Base-by-base conservation (phyloP, 108 stramenopile species). In the Parmales sp. region DNA sequence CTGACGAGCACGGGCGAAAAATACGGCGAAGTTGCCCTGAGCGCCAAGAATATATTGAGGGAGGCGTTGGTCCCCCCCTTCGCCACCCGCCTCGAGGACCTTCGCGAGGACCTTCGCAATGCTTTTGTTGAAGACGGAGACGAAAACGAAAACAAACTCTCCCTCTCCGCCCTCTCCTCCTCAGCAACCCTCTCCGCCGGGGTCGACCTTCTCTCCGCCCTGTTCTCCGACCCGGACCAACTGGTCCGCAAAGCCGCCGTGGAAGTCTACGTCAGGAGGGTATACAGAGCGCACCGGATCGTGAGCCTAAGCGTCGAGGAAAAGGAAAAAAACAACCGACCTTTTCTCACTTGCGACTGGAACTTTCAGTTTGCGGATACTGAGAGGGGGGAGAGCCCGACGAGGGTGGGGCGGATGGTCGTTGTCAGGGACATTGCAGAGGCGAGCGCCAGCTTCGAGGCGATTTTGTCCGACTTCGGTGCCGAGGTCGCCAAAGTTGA, bases 261-360 rank as follows among this genome's bases (percentile, higher is more conserved):
- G 43, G 92, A 94, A 74, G 82, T 86, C 23, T 97, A 95, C 79
- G 76, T 92, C 54, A 89, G 93, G 34, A 92, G 96, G 64, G 88
- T 97, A 43, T 97, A 95, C 88, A 90, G 93, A 51, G 92, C 91
- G 25, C 90, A 97, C 81, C 76, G 81, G 45, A 82, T 94, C 25
- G 76, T 83, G 25, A 70, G 71, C 45, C 64, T 97, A 41, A 63
- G 65, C 25, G 84, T 90, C 13, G 79, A 71, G 37, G 80, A 80
- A 13, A 43, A 13, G 41, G 41, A 43, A 43, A 43, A 43, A 43
- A 43, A 43, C 13, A 8, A 11, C 13, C 11, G 13, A 13, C 41
- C 41, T 13, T 11, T 11, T 20, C 76, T 93, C 51, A 76, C 84
- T 1, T 89, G 87, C 69, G 77, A 78, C 64, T 97, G 90, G 78